Evolutionary conservation across 2,329 filamentous ascomycete genomes (phyloP).

Genomic region (Penicillium hordei): DNA sequence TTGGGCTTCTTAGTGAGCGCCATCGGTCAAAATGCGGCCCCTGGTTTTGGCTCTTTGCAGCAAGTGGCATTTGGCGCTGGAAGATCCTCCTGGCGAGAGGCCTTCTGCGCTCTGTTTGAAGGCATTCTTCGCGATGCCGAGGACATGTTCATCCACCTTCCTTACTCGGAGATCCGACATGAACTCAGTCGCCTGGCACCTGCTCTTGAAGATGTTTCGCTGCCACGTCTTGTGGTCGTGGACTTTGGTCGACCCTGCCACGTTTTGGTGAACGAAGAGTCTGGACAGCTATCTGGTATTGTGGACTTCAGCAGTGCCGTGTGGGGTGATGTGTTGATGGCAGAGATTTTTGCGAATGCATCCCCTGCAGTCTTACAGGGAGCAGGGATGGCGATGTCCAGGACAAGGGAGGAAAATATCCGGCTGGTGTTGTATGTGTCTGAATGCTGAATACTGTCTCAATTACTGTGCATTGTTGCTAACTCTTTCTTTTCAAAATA

Average conservation of each 20-base stretch:
- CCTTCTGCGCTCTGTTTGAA: constrained; percentile 55
- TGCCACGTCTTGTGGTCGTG: constrained; percentile 53
- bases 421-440: constrained; percentile 38
- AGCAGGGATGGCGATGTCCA: constrained; percentile 30
- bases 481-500: constrained; percentile 15
- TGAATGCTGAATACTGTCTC: neutral
- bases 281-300: constrained; percentile 51
- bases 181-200: constrained; percentile 47
- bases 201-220: constrained; percentile 51
- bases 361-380: constrained; percentile 39
- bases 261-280: constrained; percentile 52
- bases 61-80: constrained; percentile 49
- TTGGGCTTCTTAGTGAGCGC: constrained; percentile 40
- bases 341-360: constrained; percentile 48
- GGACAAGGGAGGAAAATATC: constrained; percentile 28
- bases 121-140: constrained; percentile 57
- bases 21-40: constrained; percentile 48
- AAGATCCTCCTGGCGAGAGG: constrained; percentile 53
- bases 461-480: too few relatives aligned
- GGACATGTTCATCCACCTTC: constrained; percentile 58
- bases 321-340: constrained; percentile 59
- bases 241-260: constrained; percentile 52
- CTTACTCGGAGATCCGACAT: constrained; percentile 56
- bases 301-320: constrained; percentile 55
- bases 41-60: constrained; percentile 53